Evolutionary conservation across 73 alveolate species (phyloP), one percentile per base, ranked within the genome.

Genomic region (Diophrys appendiculata): DNA sequence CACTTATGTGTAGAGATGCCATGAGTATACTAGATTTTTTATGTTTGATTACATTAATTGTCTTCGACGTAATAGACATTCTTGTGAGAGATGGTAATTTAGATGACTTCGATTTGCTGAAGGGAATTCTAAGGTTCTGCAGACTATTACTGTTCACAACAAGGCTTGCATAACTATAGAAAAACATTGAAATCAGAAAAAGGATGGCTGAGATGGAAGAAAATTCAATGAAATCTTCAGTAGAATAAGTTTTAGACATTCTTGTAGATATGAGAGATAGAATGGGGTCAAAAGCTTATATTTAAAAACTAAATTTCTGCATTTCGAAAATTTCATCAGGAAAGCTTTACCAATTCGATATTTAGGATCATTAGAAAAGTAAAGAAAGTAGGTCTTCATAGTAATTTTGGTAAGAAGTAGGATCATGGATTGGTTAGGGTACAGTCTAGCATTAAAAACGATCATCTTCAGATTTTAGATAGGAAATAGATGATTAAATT

Each of bases 281-380:
- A 13, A 52, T 52, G 22, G 22, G 25, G 65, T 11, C 11, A 13
- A 13, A 11, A 13, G 22, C 11, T 1, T 24, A 27, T 5, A 68
- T 68, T 3, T 28, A 11, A 1, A 54, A 68, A 13, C 54, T 68
- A 3, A 68, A 68, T 25, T 68, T 68, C 54, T 68, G 76, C 54
- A 68, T 68, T 5, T 27, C 2, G 8, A 29, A n/a, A 8, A 68
- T 68, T 28, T 5, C 13, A 11, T 68, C 76, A 27, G 29, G 29
- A 11, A 68, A 28, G 54, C 14, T 68, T 29, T 68, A 68, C 29
- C 56, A 68, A 24, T n/a, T 26, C 14, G 25, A 2, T 54, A 2
- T 68, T 23, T 13, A 27, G 2, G 28, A 13, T 11, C 33, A 68
- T 3, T 28, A 13, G 8, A n/a, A 24, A 13, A n/a, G 56, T 2